These are phyloP conservation scores for Balamuthia mandrillaris DNA, from an alignment of 208 protist genomes.

Conservation along the genomic window DNA sequence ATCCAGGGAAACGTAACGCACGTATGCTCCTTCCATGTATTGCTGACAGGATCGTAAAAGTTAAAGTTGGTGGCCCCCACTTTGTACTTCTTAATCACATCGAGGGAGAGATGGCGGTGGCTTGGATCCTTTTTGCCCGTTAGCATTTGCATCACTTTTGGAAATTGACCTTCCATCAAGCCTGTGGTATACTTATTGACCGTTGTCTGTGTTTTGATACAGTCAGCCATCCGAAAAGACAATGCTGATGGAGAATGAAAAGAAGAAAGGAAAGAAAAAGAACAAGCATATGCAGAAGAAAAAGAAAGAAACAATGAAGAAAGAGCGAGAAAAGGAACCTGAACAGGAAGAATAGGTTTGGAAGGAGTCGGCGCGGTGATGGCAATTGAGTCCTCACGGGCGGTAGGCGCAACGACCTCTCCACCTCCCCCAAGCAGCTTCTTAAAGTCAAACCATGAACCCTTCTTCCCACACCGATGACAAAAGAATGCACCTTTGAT, in stretches of 20 bases:
- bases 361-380: neutral
- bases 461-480: conserved; percentile 59
- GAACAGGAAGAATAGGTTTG: no score
- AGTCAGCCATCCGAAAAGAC: no score
- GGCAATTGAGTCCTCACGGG: neutral
- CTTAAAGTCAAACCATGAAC: conserved; percentile 60
- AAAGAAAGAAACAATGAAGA: no score
- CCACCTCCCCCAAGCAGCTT: neutral
- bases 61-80: conserved; percentile 48
- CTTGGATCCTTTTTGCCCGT: neutral
- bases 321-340: no score
- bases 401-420: neutral
- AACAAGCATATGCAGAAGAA: no score
- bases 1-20: conserved; percentile 64
- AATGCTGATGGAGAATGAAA: conserved; percentile 1
- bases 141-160: no score
- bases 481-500: conserved; percentile 58
- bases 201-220: no score
- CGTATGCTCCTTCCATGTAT: conserved; percentile 30
- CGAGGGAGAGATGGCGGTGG: neutral
- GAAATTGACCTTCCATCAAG: no score
- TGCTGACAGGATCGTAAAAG: conserved; percentile 16
- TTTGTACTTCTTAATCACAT: conserved; percentile 41
- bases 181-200: no score
- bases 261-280: neutral